Conservation (phyloP, 352 stramenopile genomes). For the Globisporangium irregulare region DNA sequence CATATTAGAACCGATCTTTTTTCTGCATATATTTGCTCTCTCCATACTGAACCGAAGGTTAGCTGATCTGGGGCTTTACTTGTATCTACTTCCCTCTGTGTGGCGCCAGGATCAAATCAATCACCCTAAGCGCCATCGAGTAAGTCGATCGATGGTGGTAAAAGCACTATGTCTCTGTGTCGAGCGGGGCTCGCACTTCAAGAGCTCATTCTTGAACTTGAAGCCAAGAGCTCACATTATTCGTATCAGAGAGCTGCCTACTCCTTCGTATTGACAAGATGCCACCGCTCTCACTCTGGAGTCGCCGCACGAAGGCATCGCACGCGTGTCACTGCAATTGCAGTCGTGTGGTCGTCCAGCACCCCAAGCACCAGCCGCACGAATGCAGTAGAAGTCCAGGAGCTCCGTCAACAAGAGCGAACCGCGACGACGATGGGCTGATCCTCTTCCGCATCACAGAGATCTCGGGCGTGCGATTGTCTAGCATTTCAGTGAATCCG, state of each 20-base stretch:
- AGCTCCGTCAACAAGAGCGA: neutral
- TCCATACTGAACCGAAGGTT: neutral
- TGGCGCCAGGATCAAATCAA: neutral
- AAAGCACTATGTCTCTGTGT: too few relatives aligned
- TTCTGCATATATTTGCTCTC: neutral
- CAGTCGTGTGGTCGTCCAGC: neutral
- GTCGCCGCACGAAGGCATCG: neutral
- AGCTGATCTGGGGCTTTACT: neutral
- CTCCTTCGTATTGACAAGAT: neutral
- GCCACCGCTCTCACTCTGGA: neutral
- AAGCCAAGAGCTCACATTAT: neutral
- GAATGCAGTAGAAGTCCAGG: neutral
- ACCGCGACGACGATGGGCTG: neutral
- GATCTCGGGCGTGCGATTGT: neutral
- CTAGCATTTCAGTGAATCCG: neutral
- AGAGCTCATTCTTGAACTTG: neutral
- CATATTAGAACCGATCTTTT: neutral
- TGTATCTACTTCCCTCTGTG: neutral
- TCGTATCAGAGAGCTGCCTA: neutral
- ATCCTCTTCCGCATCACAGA: neutral
- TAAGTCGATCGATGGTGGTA: too few relatives aligned
- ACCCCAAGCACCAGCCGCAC: constrained; percentile 2
- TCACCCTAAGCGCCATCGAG: neutral
- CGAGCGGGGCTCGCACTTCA: too few relatives aligned
- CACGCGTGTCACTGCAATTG: neutral